Conservation (phyloP, 2,329 filamentous ascomycete species). For the Fusarium avenaceum region DNA sequence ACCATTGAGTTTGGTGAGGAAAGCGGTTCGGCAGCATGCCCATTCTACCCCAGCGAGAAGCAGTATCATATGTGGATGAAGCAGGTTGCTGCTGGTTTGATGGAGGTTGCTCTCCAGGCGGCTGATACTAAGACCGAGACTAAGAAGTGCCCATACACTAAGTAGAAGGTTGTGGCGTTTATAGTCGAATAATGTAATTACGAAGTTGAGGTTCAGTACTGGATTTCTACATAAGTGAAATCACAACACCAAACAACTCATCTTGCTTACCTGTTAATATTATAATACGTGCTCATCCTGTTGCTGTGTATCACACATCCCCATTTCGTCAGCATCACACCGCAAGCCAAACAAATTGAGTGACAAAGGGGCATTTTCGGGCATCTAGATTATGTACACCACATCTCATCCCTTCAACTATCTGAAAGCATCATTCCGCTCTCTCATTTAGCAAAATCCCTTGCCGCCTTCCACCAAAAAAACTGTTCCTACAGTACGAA, state of each 20-base stretch:
- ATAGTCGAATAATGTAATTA: constrained; percentile 17
- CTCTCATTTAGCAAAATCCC: not conserved
- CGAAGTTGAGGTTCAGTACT: not conserved
- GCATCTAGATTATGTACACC: constrained; percentile 52
- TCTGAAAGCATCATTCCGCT: constrained; percentile 28
- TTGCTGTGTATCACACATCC: no score
- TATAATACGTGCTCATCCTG: not conserved
- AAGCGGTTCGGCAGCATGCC: constrained; percentile 47
- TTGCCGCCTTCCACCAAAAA: constrained; percentile 28
- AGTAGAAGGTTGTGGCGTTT: constrained; percentile 13
- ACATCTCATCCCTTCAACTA: constrained; percentile 27
- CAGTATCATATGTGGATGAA: constrained; percentile 61
- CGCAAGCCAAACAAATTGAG: constrained; percentile 27
- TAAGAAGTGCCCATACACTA: constrained; percentile 33
- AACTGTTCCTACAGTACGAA: constrained; percentile 40
- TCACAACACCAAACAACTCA: constrained; percentile 1
- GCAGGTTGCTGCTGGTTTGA: constrained; percentile 62
- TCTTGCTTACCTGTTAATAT: not conserved
- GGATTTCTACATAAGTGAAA: not conserved
- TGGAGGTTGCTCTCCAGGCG: constrained; percentile 59
- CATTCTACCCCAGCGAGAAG: constrained; percentile 61
- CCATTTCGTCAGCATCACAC: constrained; percentile 1
- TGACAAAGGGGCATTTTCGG: constrained; percentile 48
- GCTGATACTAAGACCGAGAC: constrained; percentile 40
- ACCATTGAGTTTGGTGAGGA: constrained; percentile 62